phyloP scores from a whole-genome alignment of 1,284 basidiomycete genomes.

The Puccinia triticina region DNA sequence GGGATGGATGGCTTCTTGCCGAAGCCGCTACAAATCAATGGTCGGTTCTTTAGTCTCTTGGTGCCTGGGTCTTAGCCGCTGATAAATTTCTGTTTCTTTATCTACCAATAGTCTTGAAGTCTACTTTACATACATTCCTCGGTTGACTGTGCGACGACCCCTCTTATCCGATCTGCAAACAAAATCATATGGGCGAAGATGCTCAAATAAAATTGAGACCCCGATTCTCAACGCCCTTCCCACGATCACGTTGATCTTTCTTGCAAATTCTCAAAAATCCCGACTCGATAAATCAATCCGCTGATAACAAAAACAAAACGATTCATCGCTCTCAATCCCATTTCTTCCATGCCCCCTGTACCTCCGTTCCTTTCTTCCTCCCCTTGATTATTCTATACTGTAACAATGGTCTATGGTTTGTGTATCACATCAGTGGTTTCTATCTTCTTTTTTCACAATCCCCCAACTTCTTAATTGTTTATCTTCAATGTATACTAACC shows the following conservation, averaged over 20 bases:
- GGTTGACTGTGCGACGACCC: not conserved
- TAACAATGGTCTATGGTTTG: no score
- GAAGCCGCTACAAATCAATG: conserved; percentile 42
- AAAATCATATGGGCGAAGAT: not conserved
- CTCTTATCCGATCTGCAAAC: not conserved
- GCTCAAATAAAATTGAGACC: not conserved
- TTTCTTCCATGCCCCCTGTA: not conserved
- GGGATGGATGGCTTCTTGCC: conserved; percentile 50
- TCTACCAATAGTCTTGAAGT: conserved; percentile 29
- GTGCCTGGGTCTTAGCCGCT: not conserved
- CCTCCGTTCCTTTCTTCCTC: not conserved
- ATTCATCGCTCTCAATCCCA: not conserved
- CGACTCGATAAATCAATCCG: no score
- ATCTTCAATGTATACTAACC: not conserved
- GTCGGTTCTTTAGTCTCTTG: not conserved
- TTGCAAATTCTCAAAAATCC: no score
- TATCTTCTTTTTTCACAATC: not conserved
- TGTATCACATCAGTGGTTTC: not conserved
- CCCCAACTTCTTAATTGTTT: not conserved
- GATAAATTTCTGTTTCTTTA: not conserved
- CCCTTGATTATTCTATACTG: no score
- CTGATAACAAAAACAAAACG: no score
- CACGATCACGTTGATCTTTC: not conserved
- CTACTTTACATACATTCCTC: conserved; percentile 42
- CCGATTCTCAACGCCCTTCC: not conserved